Evolutionary conservation across 345 rosid species (phyloP).

Genomic region (Murraya koenigii): DNA sequence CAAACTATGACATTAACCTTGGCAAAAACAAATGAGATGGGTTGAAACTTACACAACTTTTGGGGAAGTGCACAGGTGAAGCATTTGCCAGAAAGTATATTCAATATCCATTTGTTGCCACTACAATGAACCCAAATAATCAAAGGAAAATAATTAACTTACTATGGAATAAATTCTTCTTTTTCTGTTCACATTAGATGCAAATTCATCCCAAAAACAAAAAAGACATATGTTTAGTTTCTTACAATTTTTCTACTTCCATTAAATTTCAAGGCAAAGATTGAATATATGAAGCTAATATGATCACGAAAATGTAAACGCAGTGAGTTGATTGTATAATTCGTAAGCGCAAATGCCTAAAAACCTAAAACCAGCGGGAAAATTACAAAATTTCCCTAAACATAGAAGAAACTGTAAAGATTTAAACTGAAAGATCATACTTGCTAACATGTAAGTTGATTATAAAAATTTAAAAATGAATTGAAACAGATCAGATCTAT

Average conservation of each 20-base stretch:
- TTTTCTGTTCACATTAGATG: neutral
- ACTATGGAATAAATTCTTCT: neutral
- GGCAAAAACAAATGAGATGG: neutral
- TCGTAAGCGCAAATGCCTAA: neutral
- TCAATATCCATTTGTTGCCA: constrained; percentile 99
- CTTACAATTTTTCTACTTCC: too few relatives aligned
- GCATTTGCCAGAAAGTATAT: constrained; percentile 99
- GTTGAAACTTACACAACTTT: constrained; percentile 84
- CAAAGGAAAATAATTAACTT: constrained; percentile 10
- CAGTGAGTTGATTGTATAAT: neutral
- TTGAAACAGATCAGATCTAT: constrained; percentile 31
- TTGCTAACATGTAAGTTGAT: neutral
- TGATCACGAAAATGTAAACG: too few relatives aligned
- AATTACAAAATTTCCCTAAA: neutral
- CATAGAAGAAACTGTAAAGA: neutral
- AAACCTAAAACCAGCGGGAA: neutral
- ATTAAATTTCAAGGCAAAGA: too few relatives aligned
- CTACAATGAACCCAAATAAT: constrained; percentile 39
- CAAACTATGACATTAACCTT: neutral
- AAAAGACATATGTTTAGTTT: too few relatives aligned
- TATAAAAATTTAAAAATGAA: neutral
- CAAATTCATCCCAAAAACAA: too few relatives aligned
- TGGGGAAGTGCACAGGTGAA: constrained; percentile 93
- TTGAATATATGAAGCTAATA: too few relatives aligned
- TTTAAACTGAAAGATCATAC: neutral